Base-by-base conservation (phyloP, 495 filamentous ascomycete genomes). In the Clavariopsis aquatica region DNA sequence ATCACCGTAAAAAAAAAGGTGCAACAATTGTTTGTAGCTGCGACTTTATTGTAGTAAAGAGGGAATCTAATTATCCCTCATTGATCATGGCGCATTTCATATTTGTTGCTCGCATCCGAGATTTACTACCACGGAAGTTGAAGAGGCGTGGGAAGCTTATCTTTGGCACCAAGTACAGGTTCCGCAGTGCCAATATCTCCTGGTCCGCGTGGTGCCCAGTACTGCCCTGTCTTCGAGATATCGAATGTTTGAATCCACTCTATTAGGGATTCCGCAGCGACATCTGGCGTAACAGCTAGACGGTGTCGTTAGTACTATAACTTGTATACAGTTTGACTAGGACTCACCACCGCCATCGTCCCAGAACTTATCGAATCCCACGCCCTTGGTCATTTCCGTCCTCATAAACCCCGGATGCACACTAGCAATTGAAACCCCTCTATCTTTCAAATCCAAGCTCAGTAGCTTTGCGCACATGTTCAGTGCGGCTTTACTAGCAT, bases 401-500 rank as follows among this genome's bases (percentile, higher is more conserved):
- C 87, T 76, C 88, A 91, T 90, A 69, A 90, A 90, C 0, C 87
- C 86, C 3, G 88, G 87, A 75, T 91, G 88, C 34, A 90, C 79
- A 57, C 88, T 76, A 12, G 82, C 86, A 13, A 91, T 84, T 4
- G 86, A 80, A 49, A 91, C 79, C 0, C 81, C 84, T 41, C 84
- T 76, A 0, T 83, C 79, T 72, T 87, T 86, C 28, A 91, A 74
- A 73, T 90, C 88, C 66, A 89, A 71, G 66, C 82, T 84, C 45
- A 91, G 72, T 49, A 90, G 76, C 71, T 87, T 88, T 9, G 86
- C 87, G 10, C 85, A 83, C 88, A 91, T 91, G 72, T 90, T 91
- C 63, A 87, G 73, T 6, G 87, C 88, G 6, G 85, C 78, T 71
- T 91, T 90, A 74, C 82, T 85, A 0, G 82, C 88, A 80, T 90